Evolutionary conservation across 768 basidiomycete genomes (phyloP).

Genomic region (Leccinum aurantiacum): DNA sequence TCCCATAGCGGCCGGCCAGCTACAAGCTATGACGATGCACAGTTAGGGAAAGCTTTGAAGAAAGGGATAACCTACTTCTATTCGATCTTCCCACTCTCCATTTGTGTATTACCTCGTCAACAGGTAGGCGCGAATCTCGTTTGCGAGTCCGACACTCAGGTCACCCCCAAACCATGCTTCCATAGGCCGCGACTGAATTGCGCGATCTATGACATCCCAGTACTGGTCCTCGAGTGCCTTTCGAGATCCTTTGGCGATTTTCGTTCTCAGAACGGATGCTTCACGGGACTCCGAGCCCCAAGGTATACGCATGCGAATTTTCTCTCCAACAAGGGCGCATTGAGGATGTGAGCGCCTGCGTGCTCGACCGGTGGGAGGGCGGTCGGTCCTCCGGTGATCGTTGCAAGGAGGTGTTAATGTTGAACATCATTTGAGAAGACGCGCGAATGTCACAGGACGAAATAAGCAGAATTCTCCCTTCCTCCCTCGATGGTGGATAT

Average conservation of each 20-base stretch:
- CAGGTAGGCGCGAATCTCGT: slow-evolving; percentile 56
- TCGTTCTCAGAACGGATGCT: slow-evolving; percentile 41
- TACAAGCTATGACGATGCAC: too few species aligned
- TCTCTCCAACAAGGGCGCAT: slow-evolving; percentile 75
- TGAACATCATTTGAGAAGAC: too few species aligned
- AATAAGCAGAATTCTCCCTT: too few species aligned
- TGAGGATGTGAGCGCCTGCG: slow-evolving; percentile 78
- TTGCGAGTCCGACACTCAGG: slow-evolving; percentile 36
- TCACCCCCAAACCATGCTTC: slow-evolving; percentile 43
- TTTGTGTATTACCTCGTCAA: too few species aligned
- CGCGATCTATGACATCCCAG: slow-evolving; percentile 78
- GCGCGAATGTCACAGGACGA: too few species aligned
- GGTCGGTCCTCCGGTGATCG: slow-evolving; percentile 43
- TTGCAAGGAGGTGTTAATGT: too few species aligned
- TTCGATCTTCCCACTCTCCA: too few species aligned
- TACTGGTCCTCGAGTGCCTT: slow-evolving; percentile 89
- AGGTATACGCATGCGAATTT: slow-evolving; percentile 82
- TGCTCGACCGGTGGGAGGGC: slow-evolving; percentile 56
- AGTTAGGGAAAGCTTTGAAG: too few species aligned
- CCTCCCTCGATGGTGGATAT: too few species aligned
- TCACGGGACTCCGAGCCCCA: slow-evolving; percentile 59
- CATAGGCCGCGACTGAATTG: slow-evolving; percentile 74
- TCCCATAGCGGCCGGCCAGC: too few species aligned
- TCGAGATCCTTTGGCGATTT: slow-evolving; percentile 75
- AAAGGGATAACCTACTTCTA: too few species aligned